Base-by-base conservation (phyloP, 1,139 yeast genomes). In the Magnusiomyces clavatus region DNA sequence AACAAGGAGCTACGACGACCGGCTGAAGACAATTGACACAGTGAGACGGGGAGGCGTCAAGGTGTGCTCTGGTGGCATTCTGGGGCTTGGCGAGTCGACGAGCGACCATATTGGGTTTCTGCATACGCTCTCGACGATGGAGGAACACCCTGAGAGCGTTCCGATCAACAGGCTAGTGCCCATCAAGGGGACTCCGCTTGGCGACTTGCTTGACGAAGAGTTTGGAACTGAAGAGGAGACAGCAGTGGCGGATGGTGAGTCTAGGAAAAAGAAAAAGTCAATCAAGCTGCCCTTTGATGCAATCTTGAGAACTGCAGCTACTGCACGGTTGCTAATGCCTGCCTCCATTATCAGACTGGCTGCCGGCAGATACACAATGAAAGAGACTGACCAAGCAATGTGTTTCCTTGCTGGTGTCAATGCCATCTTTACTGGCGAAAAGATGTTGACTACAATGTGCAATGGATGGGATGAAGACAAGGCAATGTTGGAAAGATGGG, bases 401-500 rank as follows among this genome's bases (percentile, higher is more conserved):
- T 83, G 90, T 59, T 85, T 85, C 65, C 75, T 83, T 81, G 80
- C 85, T 46, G 94, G 94, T 12, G 82, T 84, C 55, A 85, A 85
- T 67, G 90, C 92, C 14, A 82, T 85, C 49, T 85, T 85, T 65
- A 85, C 92, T 0, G 94, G 94, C 20, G 84, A 85, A 66, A 81
- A 77, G 60, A 85, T 85, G 92, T 69, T 85, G 56, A 85, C 94
- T 2, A 85, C 94, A 2, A 81, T 82, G 82, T 85, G 94, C 64
- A 82, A 81, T 57, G 90, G 89, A 2, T 85, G 92, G 92, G 88
- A 84, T 48, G 92, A 84, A 63, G 94, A 85, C 64, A 82, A 76
- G 57, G 75, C 68, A 10, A 80, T 85, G 87, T 69, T 85, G 41
- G 65, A 67, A 2, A 78, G 76, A 60, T 85, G 92, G 92, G 94